A percentile compares a stretch with the other conserved stretches of the same genome.
These are phyloP conservation scores for Chrysoporthe deuterocubensis DNA, from an alignment of 2,329 filamentous ascomycete species.

Conservation along the genomic window DNA sequence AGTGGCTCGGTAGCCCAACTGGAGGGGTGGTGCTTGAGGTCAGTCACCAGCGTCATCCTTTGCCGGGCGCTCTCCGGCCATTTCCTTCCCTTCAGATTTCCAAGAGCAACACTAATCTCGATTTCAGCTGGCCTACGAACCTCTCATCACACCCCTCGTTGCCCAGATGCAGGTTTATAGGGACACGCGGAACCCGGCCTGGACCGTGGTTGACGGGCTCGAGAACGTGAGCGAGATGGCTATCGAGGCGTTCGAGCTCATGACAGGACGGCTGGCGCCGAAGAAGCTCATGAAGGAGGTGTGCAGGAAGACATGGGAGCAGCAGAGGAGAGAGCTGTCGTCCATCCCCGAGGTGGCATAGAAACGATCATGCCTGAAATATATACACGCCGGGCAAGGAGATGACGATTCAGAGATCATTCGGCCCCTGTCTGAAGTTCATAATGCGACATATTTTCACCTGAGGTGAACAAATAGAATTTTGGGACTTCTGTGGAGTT, in stretches of 20 bases:
- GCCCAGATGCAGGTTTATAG: constrained; percentile 61
- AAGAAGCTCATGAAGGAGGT: constrained; percentile 69
- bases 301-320: constrained; percentile 48
- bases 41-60: constrained; percentile 17
- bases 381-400: not conserved
- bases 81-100: not conserved
- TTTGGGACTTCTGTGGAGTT: not conserved
- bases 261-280: constrained; percentile 74
- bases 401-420: not conserved
- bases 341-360: constrained; percentile 15
- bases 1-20: constrained; percentile 72
- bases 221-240: constrained; percentile 76
- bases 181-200: constrained; percentile 59
- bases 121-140: constrained; percentile 66
- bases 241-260: constrained; percentile 76
- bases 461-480: no score
- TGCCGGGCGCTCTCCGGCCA: not conserved
- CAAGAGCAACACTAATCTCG: constrained; percentile 18
- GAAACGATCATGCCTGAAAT: not conserved
- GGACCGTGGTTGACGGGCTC: constrained; percentile 73
- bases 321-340: constrained; percentile 37
- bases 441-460: not conserved
- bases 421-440: not conserved
- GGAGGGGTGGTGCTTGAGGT: constrained; percentile 75
- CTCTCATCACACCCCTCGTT: constrained; percentile 69